Evolutionary conservation across 306 rosid genomes (phyloP).

Genomic region (Citrullus colocynthis): DNA sequence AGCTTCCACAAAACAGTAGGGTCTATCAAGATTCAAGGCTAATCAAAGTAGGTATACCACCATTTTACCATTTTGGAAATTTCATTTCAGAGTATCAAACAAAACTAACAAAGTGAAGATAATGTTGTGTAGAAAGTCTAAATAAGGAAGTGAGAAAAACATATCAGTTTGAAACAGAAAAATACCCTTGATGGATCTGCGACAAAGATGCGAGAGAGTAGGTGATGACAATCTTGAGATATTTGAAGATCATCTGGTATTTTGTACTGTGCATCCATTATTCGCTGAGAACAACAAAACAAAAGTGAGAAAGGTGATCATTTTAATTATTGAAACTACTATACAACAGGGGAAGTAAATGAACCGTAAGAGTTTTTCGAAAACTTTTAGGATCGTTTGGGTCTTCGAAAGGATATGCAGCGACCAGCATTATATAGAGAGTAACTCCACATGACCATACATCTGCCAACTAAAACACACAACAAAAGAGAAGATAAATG

Average conservation of each 20-base stretch:
- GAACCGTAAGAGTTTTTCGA: neutral
- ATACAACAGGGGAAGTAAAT: neutral
- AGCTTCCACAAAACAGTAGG: no score
- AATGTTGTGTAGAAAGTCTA: neutral
- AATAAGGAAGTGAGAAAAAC: neutral
- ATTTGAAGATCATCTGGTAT: conserved; percentile 56
- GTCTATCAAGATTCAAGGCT: no score
- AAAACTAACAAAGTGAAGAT: neutral
- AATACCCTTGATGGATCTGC: conserved; percentile 43
- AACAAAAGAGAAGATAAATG: neutral
- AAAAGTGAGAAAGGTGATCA: neutral
- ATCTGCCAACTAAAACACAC: neutral
- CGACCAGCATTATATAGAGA: neutral
- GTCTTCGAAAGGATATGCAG: neutral
- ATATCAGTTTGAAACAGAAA: neutral
- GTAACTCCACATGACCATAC: neutral
- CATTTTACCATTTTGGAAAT: no score
- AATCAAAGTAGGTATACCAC: no score
- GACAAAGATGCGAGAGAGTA: conserved; percentile 50
- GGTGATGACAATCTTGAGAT: conserved; percentile 53
- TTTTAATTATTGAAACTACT: neutral
- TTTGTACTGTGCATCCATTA: conserved; percentile 43
- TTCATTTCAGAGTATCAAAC: no score
- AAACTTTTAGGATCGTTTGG: neutral
- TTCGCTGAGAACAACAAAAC: conserved; percentile 26